Evolutionary conservation across 129 eudicot species (phyloP).

Genomic region (Oenanthe sinensis): DNA sequence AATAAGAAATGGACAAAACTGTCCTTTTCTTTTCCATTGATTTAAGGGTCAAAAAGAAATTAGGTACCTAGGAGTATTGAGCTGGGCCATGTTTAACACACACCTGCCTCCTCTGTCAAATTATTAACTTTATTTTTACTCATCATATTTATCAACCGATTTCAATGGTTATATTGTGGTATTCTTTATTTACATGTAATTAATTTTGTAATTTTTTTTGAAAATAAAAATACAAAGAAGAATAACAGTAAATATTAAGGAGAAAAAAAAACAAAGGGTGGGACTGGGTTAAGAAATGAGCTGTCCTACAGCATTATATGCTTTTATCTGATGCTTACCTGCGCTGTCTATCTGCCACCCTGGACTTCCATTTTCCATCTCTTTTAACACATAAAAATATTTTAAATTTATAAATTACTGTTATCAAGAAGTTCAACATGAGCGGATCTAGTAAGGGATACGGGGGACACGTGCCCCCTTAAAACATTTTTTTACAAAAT

Average conservation of each 20-base stretch:
- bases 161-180: too few species aligned
- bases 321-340: slow-evolving; percentile 36
- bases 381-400: not conserved
- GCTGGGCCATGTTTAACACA: not conserved
- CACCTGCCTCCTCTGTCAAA: not conserved
- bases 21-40: slow-evolving; percentile 21
- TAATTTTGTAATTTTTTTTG: not conserved
- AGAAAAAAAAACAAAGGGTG: slow-evolving; percentile 4
- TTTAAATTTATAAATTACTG: not conserved
- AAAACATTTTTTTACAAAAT: too few species aligned
- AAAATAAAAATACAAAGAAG: not conserved
- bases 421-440: not conserved
- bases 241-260: not conserved
- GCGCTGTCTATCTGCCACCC: slow-evolving; percentile 31
- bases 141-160: too few species aligned
- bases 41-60: not conserved
- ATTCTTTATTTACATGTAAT: not conserved
- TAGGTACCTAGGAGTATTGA: not conserved
- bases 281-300: slow-evolving; percentile 25
- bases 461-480: too few species aligned
- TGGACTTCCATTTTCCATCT: slow-evolving; percentile 9
- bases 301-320: slow-evolving; percentile 38
- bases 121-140: not conserved
- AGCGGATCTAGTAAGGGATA: too few species aligned
- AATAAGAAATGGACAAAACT: slow-evolving; percentile 19